Evolutionary conservation across 768 basidiomycete species (phyloP), one percentile per base, ranked within the genome.

Genomic region (Fomitopsis pulvina): DNA sequence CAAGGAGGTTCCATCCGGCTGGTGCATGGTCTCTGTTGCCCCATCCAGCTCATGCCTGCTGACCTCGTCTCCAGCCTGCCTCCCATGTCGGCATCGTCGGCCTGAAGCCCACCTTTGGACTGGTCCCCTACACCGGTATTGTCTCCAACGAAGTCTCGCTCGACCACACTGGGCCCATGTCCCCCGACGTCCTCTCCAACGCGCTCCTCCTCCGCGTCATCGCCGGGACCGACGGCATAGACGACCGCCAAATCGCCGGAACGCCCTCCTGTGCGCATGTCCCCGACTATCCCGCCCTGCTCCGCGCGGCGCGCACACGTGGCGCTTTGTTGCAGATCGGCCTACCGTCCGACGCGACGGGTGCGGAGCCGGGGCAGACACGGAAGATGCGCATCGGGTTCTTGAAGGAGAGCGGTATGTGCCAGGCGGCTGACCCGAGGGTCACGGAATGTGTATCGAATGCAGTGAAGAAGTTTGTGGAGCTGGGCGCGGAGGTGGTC

Each of bases 111-210:
- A 63, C 70, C 1, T 75, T 69, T 43, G 75, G 75, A 3, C 64
- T 77, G 9, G 71, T 75, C 0, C 74, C 75, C 0, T 75, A 73
- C 55, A 73, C 74, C 3, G 74, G 71, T 1, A 69, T 75, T n/a
- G 65, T 69, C 16, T 67, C 68, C 6, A 66, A 65, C 24, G 69
- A 72, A 34, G 61, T 68, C 26, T 63, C 68, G 1, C 60, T 69
- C 28, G 73, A 75, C 57, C 71, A 72, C 41, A 66, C 68, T 9
- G 73, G 74, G 30, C 66, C 69, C 4, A 68, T 70, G 62, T 63
- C 67, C 49, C 58, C 59, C 7, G 69, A 61, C 9, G 71, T 74
- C 1, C 60, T 68, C 34, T 70, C 71, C 24, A 67, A 70, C 38
- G 73, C 73, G 2, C 56, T 69, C 4, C 56, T 76, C 5, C 61